Conservation (phyloP, 2,329 filamentous ascomycete genomes). For the Xylaria multiplex region DNA sequence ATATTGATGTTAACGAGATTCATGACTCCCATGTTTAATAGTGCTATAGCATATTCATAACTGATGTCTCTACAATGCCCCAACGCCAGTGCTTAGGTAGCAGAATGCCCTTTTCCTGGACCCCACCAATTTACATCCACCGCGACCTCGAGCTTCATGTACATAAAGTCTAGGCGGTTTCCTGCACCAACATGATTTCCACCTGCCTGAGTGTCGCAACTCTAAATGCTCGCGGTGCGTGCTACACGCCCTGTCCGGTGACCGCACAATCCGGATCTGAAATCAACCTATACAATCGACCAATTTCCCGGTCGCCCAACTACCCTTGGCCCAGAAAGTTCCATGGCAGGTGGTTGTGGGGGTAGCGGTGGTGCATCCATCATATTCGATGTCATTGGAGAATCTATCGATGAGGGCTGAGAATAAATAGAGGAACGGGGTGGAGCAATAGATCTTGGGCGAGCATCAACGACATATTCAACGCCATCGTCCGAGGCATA, state of each 20-base stretch:
- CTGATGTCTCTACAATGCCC: conserved; percentile 10
- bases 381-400: conserved; percentile 56
- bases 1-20: too few species aligned
- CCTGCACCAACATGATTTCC: background rate
- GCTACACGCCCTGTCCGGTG: background rate
- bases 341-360: conserved; percentile 60
- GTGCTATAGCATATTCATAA: background rate
- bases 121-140: background rate
- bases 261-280: background rate
- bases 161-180: background rate
- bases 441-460: conserved; percentile 66
- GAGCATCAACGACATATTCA: conserved; percentile 75
- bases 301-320: conserved; percentile 8
- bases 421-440: conserved; percentile 35
- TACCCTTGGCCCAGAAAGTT: conserved; percentile 32
- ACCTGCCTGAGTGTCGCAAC: background rate
- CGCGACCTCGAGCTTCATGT: background rate
- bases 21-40: too few species aligned
- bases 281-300: conserved; percentile 8
- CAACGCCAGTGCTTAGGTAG: conserved; percentile 22
- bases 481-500: conserved; percentile 81
- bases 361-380: conserved; percentile 56
- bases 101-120: background rate
- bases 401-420: conserved; percentile 48
- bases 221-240: background rate